phyloP scores from a whole-genome alignment of 495 filamentous ascomycete genomes.

The Apiosordaria backusii region DNA sequence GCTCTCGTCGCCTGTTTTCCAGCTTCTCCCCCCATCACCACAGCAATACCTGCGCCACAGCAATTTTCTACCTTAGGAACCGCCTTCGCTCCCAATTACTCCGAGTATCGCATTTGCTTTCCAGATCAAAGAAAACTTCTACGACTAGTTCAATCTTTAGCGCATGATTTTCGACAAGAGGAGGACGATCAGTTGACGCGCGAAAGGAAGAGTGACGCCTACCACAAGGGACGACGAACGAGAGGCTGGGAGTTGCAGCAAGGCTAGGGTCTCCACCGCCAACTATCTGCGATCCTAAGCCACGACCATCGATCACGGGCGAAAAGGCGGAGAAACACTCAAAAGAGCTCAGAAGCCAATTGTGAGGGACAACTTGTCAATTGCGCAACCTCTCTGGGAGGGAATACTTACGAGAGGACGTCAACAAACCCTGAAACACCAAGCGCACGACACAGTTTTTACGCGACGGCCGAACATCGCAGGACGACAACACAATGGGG shows the following conservation, averaged over 20 bases:
- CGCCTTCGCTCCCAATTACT: neutral
- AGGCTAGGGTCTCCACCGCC: neutral
- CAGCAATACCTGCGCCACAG: slow-evolving; percentile 20
- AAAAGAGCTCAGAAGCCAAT: neutral
- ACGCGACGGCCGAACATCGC: slow-evolving; percentile 1
- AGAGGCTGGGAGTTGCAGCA: neutral
- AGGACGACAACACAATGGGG: slow-evolving; percentile 40
- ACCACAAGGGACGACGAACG: neutral
- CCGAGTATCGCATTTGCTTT: too few relatives aligned
- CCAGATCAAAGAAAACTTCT: too few relatives aligned
- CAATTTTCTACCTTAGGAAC: too few relatives aligned
- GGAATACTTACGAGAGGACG: neutral
- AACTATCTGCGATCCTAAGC: neutral
- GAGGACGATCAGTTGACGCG: neutral
- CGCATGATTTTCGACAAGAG: neutral
- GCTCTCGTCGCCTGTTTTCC: slow-evolving; percentile 7
- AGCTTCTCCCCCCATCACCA: slow-evolving; percentile 21
- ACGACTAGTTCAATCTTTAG: neutral
- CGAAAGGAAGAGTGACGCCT: neutral
- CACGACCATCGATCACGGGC: neutral
- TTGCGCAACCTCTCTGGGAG: neutral
- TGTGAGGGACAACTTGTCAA: neutral
- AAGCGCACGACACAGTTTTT: neutral
- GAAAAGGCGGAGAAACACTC: neutral
- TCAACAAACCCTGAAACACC: neutral